Conservation (phyloP, 1,139 yeast genomes). For the Taiozyma sp. region DNA sequence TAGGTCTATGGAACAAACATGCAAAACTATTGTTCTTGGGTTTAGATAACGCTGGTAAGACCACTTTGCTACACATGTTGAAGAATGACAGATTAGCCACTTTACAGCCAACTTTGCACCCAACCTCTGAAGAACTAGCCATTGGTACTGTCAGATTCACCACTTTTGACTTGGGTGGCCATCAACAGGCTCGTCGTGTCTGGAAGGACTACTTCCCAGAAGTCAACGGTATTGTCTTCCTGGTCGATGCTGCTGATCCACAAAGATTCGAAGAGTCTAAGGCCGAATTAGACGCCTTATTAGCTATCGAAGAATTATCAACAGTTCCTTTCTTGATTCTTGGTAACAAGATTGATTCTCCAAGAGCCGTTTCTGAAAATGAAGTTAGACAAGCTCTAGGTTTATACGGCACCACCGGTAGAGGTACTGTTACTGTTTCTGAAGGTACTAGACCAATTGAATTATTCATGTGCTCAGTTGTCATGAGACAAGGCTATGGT, state of each 20-base stretch:
- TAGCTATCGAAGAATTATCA: conserved; percentile 84
- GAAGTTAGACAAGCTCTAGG: conserved; percentile 91
- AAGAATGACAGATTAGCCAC: conserved; percentile 97
- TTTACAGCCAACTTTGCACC: conserved; percentile 96
- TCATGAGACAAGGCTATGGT: conserved; percentile 94
- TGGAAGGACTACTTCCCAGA: conserved; percentile 99
- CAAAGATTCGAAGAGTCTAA: conserved; percentile 93
- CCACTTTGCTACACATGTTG: conserved; percentile 93
- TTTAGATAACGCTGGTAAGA: conserved; percentile 97
- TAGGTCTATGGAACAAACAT: conserved; percentile 96
- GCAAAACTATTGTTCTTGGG: conserved; percentile 95
- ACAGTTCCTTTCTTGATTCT: conserved; percentile 88
- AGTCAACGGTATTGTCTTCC: conserved; percentile 93
- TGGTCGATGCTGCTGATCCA: conserved; percentile 96
- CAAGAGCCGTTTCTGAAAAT: conserved; percentile 91
- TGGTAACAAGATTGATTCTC: conserved; percentile 95
- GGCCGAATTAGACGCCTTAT: conserved; percentile 89
- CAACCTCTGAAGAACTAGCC: conserved; percentile 96
- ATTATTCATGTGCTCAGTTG: conserved; percentile 95
- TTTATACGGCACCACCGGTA: conserved; percentile 84
- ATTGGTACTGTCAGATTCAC: conserved; percentile 96
- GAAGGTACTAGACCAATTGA: conserved; percentile 83
- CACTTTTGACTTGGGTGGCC: conserved; percentile 98
- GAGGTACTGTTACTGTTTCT: conserved; percentile 65
- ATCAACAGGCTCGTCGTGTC: conserved; percentile 95